phyloP scores from a whole-genome alignment of 208 protist genomes.

The Trypanosoma avium region DNA sequence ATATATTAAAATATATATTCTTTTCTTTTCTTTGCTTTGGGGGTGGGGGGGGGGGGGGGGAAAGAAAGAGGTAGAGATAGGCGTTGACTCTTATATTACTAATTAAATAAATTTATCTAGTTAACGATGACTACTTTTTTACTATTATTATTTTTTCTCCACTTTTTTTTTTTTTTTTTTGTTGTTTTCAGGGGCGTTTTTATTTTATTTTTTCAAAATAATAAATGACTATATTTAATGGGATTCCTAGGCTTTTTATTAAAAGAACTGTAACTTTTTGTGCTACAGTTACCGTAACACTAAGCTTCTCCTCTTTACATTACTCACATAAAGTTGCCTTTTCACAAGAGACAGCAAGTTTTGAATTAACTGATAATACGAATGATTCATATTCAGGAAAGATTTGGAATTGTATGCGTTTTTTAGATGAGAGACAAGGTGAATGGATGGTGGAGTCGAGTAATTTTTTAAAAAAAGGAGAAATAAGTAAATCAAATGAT shows the following conservation, averaged over 20 bases:
- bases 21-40: too few relatives aligned
- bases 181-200: too few relatives aligned
- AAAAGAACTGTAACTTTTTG: constrained; percentile 13
- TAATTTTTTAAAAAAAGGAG: constrained; percentile 4
- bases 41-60: too few relatives aligned
- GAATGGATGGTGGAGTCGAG: constrained; percentile 31
- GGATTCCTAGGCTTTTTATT: constrained; percentile 14
- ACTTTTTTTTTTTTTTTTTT: neutral
- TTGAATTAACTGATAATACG: neutral
- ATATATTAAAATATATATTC: neutral
- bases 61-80: too few relatives aligned
- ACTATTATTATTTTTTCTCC: constrained; percentile 1
- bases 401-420: constrained; percentile 24
- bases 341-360: constrained; percentile 1
- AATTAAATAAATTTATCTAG: neutral
- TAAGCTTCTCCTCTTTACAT: neutral
- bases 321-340: neutral
- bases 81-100: too few relatives aligned
- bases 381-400: neutral
- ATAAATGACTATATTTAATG: too few relatives aligned
- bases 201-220: too few relatives aligned
- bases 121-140: neutral
- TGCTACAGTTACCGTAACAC: constrained; percentile 15
- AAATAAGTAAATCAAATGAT: constrained; percentile 9
- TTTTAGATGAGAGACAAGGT: constrained; percentile 23